These are phyloP conservation scores for Pseudozyma sp. DNA, from an alignment of 1,284 basidiomycete genomes.

Conservation along the genomic window DNA sequence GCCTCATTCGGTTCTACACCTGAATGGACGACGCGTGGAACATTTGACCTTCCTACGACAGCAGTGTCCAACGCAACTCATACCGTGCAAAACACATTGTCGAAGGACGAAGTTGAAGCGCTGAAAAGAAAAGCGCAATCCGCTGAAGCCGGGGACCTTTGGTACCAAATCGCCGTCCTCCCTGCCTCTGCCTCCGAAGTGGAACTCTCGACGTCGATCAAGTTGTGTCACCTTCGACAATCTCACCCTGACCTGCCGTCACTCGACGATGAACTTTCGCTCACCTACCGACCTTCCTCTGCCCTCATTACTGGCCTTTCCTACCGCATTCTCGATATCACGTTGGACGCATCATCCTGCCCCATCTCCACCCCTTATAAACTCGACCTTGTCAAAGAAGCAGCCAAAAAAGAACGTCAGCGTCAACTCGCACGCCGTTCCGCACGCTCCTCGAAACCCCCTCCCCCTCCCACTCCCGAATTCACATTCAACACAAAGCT, in stretches of 20 bases:
- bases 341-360: constrained; percentile 14
- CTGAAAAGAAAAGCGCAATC: constrained; percentile 6
- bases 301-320: not conserved
- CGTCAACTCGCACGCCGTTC: constrained; percentile 14
- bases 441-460: constrained; percentile 1
- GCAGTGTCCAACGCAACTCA: not conserved
- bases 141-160: not conserved
- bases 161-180: constrained; percentile 22
- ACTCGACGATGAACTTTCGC: constrained; percentile 24
- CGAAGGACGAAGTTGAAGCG: not conserved
- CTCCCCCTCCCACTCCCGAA: not conserved
- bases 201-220: constrained; percentile 8
- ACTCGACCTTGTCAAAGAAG: not conserved
- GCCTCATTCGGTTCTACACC: constrained; percentile 4
- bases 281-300: constrained; percentile 4
- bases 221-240: constrained; percentile 35
- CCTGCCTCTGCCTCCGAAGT: not conserved
- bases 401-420: constrained; percentile 8
- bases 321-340: constrained; percentile 36
- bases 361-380: constrained; percentile 11
- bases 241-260: constrained; percentile 5
- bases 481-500: constrained; percentile 10
- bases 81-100: not conserved
- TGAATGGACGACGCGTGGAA: constrained; percentile 19
- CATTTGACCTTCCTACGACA: constrained; percentile 4